Percentiles rank a stretch among this genome's conserved stretches.
These are phyloP conservation scores for Fusarium graminum DNA, from an alignment of 2,329 filamentous ascomycete genomes.

Conservation along the genomic window DNA sequence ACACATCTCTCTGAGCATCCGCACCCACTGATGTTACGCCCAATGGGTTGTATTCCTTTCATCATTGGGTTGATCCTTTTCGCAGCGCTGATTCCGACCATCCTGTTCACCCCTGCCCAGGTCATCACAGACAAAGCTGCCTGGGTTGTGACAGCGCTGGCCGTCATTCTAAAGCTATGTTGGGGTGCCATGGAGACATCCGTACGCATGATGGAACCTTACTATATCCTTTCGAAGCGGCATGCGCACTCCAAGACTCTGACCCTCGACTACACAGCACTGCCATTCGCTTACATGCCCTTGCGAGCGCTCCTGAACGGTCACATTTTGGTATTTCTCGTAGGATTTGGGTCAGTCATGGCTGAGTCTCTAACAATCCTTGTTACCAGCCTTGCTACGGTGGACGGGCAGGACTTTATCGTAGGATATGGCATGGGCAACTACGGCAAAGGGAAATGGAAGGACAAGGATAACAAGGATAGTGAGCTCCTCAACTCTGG, in stretches of 20 bases:
- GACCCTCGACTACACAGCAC: conserved; percentile 78
- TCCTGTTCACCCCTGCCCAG: conserved; percentile 70
- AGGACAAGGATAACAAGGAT: conserved; percentile 33
- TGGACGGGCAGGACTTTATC: conserved; percentile 73
- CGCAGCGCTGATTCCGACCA: conserved; percentile 68
- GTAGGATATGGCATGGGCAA: conserved; percentile 41
- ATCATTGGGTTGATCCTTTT: conserved; percentile 70
- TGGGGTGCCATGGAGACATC: conserved; percentile 78
- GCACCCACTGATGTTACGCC: conserved; percentile 76
- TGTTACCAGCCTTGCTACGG: conserved; percentile 73
- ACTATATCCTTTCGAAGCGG: conserved; percentile 75
- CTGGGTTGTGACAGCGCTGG: conserved; percentile 74
- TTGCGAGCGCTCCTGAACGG: conserved; percentile 72
- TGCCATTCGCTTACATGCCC: conserved; percentile 76
- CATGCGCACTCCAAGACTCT: conserved; percentile 75
- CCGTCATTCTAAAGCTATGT: conserved; percentile 74
- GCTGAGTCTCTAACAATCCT: conserved; percentile 80
- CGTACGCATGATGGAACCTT: conserved; percentile 80
- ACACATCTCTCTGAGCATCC: conserved; percentile 70
- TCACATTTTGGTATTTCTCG: conserved; percentile 74
- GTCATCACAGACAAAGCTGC: conserved; percentile 71
- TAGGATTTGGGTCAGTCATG: conserved; percentile 78
- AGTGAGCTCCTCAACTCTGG: conserved; percentile 61
- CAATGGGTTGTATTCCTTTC: conserved; percentile 70
- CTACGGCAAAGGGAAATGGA: conserved; percentile 20